A percentile compares a stretch with the other conserved stretches of the same genome.
phyloP scores from a whole-genome alignment of 2,329 filamentous ascomycete species.

The Decorospora gaudefroyi region DNA sequence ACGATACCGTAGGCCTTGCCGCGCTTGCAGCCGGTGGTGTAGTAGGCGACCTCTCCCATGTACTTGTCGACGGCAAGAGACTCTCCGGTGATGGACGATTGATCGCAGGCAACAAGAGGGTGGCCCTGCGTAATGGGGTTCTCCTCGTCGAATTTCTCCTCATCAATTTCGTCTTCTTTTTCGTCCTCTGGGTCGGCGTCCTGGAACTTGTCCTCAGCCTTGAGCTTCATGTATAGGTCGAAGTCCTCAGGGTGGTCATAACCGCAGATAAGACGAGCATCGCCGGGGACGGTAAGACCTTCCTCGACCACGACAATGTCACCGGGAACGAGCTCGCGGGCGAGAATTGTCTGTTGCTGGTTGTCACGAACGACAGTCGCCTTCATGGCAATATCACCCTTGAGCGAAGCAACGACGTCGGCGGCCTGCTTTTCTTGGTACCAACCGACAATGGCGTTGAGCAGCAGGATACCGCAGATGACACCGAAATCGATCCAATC shows the following conservation, averaged over 20 bases:
- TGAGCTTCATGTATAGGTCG: constrained; percentile 68
- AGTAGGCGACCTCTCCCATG: constrained; percentile 76
- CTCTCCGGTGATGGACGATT: constrained; percentile 80
- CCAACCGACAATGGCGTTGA: constrained; percentile 78
- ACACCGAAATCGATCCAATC: constrained; percentile 77
- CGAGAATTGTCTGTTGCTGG: constrained; percentile 69
- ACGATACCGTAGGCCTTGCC: constrained; percentile 74
- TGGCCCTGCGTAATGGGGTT: constrained; percentile 62
- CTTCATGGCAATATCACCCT: constrained; percentile 80
- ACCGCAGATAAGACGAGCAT: constrained; percentile 73
- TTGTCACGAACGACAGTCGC: constrained; percentile 70
- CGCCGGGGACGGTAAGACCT: constrained; percentile 70
- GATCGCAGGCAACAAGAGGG: constrained; percentile 72
- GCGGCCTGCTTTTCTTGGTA: constrained; percentile 82
- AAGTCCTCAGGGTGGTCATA: constrained; percentile 70
- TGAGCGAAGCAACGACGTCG: constrained; percentile 67
- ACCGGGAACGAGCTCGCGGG: constrained; percentile 74
- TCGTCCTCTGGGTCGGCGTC: constrained; percentile 65
- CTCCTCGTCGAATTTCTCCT: constrained; percentile 62
- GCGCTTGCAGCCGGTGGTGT: constrained; percentile 81
- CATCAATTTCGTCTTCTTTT: constrained; percentile 63
- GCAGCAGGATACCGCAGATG: constrained; percentile 73
- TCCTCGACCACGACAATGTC: constrained; percentile 76
- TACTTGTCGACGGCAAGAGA: constrained; percentile 79
- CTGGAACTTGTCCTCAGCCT: constrained; percentile 56